Conservation (phyloP, 805 yeast genomes). For the Komagataella ulmi region DNA sequence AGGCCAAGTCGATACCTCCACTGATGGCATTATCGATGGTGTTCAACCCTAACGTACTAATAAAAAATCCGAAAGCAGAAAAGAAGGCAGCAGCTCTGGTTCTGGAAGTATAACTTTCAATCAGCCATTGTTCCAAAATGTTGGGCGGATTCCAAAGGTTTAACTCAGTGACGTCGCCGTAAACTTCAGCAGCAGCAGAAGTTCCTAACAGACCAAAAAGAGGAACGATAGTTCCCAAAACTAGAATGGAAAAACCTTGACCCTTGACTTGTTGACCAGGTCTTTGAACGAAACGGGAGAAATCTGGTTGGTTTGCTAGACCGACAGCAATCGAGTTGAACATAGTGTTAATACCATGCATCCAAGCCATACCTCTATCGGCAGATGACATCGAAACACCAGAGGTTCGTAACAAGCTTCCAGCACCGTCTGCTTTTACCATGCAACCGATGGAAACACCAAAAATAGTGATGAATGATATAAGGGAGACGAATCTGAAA, state of each 20-base stretch:
- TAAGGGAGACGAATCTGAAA: not conserved
- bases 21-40: conserved; percentile 25
- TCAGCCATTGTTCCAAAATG: conserved; percentile 25
- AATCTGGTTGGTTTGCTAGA: conserved; percentile 22
- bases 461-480: not conserved
- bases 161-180: conserved; percentile 3
- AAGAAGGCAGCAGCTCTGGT: conserved; percentile 37
- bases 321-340: conserved; percentile 27
- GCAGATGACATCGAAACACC: conserved; percentile 2
- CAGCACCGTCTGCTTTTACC: conserved; percentile 3
- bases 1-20: conserved; percentile 39
- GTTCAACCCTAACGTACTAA: conserved; percentile 25
- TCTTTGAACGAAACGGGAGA: conserved; percentile 16
- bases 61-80: conserved; percentile 21
- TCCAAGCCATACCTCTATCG: conserved; percentile 25
- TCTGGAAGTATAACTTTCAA: conserved; percentile 20
- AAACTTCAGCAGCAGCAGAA: conserved; percentile 22
- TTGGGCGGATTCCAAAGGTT: conserved; percentile 32
- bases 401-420: not conserved
- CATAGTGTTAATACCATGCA: conserved; percentile 24
- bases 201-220: conserved; percentile 31
- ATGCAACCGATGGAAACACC: conserved; percentile 1
- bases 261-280: conserved; percentile 12
- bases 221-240: conserved; percentile 29
- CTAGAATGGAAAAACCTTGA: conserved; percentile 19